Conservation (phyloP, 352 stramenopile species). For the Phytophthora macrochlamydospora region DNA sequence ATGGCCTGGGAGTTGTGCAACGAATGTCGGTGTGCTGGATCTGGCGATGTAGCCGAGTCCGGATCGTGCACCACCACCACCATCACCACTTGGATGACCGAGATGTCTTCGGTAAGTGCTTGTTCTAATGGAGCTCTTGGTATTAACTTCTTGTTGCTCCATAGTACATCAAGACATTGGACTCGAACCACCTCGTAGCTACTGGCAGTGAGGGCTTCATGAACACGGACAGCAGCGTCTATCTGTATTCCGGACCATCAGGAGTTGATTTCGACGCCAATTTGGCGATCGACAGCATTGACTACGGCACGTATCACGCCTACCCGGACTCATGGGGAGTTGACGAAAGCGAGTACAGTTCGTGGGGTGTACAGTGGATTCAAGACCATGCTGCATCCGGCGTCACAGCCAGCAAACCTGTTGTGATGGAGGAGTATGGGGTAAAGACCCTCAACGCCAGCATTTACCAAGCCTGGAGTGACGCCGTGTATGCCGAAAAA, state of each 20-base stretch:
- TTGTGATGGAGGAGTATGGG: background rate
- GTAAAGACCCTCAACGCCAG: background rate
- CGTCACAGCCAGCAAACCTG: background rate
- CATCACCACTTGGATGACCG: conserved; percentile 14
- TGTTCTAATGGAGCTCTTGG: background rate
- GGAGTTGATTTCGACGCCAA: conserved; percentile 17
- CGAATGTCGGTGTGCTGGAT: conserved; percentile 34
- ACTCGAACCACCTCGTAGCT: conserved; percentile 16
- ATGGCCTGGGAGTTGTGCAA: conserved; percentile 36
- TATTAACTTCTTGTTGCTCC: background rate
- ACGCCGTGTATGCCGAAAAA: background rate
- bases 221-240: conserved; percentile 22
- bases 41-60: conserved; percentile 6
- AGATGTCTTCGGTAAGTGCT: conserved; percentile 13
- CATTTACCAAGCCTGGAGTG: conserved; percentile 4
- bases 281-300: conserved; percentile 9
- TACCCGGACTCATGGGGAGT: conserved; percentile 17
- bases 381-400: background rate
- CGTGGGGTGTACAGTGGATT: conserved; percentile 1
- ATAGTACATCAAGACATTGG: conserved; percentile 18
- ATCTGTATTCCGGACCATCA: conserved; percentile 17
- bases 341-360: conserved; percentile 12
- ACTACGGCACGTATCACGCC: conserved; percentile 20
- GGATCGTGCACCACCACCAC: conserved; percentile 12
- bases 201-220: conserved; percentile 13